Base-by-base conservation (phyloP, 306 rosid genomes). In the Cucurbita maxima region DNA sequence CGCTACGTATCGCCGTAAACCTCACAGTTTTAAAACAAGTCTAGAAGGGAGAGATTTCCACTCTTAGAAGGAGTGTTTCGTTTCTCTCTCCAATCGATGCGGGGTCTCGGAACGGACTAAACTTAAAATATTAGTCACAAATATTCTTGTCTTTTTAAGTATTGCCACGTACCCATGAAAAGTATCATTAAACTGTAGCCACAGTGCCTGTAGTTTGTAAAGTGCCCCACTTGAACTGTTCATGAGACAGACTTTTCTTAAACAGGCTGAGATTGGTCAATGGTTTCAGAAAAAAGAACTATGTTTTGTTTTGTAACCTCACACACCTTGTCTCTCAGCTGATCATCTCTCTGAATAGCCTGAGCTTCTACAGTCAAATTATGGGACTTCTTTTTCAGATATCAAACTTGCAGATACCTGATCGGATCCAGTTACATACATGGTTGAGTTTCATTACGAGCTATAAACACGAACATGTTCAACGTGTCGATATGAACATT, bases 251-350 rank as follows among this genome's bases (percentile, higher is more conserved):
- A 50, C 74, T 30, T 70, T 48, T 70, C 58, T 5, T 25, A 70
- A 7, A 48, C 8, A 50, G 74, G 74, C 22, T 47, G 56, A 70
- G 58, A 0, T 30, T 70, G 74, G 74, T 70, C 74, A 70, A 70
- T 70, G 73, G 74, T 70, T 37, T 48, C 44, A 70, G 72, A 64
- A 5, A 50, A 70, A 70, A 70, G 58, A 50, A 70, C 40, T 70
- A 15, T 13, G 14, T 68, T 40, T 68, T 68, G 73, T 45, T 67
- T 67, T 67, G 73, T 45, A 11, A 47, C 73, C 55, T 47, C 73
- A 67, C 56, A 67, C 8, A 15, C 68, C 16, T 44, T 36, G 44
- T 10, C 41, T 56, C 61, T 30, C 19, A 51, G 56, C 56, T 51
- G 50, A 45, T 45, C 11, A 43, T 43, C 66, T 59, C 43, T 59